Evolutionary conservation across 1,139 yeast genomes (phyloP), one percentile per base, ranked within the genome.

Genomic region (Hansenula lynferdii): DNA sequence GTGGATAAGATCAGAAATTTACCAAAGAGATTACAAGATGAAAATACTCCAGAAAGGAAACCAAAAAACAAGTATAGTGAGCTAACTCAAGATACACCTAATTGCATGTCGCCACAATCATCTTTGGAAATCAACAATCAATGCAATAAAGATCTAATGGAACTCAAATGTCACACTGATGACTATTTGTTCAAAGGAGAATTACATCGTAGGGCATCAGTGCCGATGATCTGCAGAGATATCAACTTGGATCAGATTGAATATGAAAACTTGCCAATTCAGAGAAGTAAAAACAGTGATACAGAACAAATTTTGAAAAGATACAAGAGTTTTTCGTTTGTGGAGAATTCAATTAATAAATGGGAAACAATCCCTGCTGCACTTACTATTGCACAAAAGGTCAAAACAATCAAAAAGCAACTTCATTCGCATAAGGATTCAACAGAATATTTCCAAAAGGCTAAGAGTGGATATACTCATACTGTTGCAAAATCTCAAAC

Each of bases 151-250:
- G 11, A 16, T 14, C n/a, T 28, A 6, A 18, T 7, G 22, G 23
- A 18, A 16, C 18, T 23, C 5, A 22, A 12, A 17, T 4, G 20
- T 9, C 10, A n/a, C 2, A 30, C 38, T 5, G 26, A 26, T 21
- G 45, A 43, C 32, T 40, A 42, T 12, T 36, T 44, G 3, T 55
- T 51, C 35, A 41, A 41, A 27, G 40, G 40, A 16, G 56, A 55
- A 12, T 52, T 71, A 41, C 64, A 66, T 37, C 55, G 80, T 43
- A 59, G 81, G 37, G 61, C 62, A 38, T 73, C 81, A 1, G 66
- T 47, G 37, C 80, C 81, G 2, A 60, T 57, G 31, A 36, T 60
- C 8, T 40, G 50, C 8, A 35, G 45, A 1, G 74, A 70, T 20
- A 45, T 57, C 6, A 67, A 64, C 38, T 48, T 65, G 22, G 60